Evolutionary conservation across 208 protist genomes (phyloP), one percentile per base, ranked within the genome.

Genomic region (Histomonas meleagridis): DNA sequence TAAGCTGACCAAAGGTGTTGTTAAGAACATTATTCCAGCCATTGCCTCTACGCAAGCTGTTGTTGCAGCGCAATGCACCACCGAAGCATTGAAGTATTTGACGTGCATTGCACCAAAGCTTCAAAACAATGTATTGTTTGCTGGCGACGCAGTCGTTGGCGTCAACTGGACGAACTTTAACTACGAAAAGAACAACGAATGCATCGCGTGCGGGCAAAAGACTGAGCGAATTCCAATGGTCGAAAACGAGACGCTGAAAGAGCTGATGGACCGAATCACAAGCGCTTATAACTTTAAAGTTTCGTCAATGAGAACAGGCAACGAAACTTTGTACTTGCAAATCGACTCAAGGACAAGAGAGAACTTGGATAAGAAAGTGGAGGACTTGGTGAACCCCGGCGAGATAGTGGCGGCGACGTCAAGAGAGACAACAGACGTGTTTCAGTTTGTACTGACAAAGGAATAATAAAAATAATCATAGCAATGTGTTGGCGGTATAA

Each of bases 21-120:
- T 98, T 16, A 99, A 99, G 92, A 98, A 99, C 92, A 98, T 99
- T 91, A 98, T 99, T 92, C 98, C 98, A 5, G 97, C 98, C 0
- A 97, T 99, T 51, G 97, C 97, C 51, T 98, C 97, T 62, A 99
- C 98, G 38, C 99, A 99, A 93, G 97, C 97, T n/a, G 95, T 99
- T 62, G 96, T 99, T 38, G 96, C 97, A 26, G n/a, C 70, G 28
- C 9, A n/a, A 43, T 79, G 70, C 28, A 18, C 21, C 3, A 79
- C 70, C 46, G 70, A 79, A 28, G 70, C 40, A 18, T 79, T 79
- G 40, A 79, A 79, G 49, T 79, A 79, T 79, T 4, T 79, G 16
- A 79, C 70, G 10, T 14, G 26, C 3, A 86, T 5, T 38, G 23
- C 23, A 55, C 28, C 40, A 38, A 86, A 51, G 32, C n/a, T 86